These are phyloP conservation scores for Coemansia sp. DNA, from an alignment of 192 early-diverging fungal genomes.

Conservation along the genomic window DNA sequence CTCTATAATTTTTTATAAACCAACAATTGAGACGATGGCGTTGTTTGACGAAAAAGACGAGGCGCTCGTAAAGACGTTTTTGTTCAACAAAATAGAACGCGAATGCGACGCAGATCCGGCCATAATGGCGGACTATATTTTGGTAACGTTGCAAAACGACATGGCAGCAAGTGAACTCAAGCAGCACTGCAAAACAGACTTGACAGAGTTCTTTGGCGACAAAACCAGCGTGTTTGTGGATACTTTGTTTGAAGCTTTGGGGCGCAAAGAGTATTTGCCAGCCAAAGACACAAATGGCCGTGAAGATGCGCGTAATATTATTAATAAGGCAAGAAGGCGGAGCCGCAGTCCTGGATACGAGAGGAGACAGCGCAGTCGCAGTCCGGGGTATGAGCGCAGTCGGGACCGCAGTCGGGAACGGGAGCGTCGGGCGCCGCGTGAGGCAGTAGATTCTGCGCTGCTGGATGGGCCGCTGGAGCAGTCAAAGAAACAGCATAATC, in stretches of 20 bases:
- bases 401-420: not conserved
- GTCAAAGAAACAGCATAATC: not conserved
- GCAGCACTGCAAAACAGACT: constrained; percentile 37
- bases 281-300: not conserved
- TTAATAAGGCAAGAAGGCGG: constrained; percentile 9
- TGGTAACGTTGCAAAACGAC: constrained; percentile 49
- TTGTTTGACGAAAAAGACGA: constrained; percentile 45
- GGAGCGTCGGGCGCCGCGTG: constrained; percentile 1
- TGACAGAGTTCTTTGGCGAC: constrained; percentile 48
- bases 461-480: constrained; percentile 28
- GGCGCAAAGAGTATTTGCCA: constrained; percentile 26
- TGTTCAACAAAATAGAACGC: constrained; percentile 47
- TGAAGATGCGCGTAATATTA: not conserved
- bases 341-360: constrained; percentile 30
- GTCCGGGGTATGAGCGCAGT: not conserved
- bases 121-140: constrained; percentile 50
- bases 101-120: constrained; percentile 45
- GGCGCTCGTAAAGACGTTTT: constrained; percentile 29
- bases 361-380: constrained; percentile 19
- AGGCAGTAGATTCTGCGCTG: constrained; percentile 12
- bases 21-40: constrained; percentile 18
- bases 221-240: constrained; percentile 31
- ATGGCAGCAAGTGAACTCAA: constrained; percentile 33
- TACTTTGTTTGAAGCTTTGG: constrained; percentile 32
- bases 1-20: constrained; percentile 1